Evolutionary conservation across 164 flowering plant genomes (phyloP).

Genomic region (Akebia trifoliata): DNA sequence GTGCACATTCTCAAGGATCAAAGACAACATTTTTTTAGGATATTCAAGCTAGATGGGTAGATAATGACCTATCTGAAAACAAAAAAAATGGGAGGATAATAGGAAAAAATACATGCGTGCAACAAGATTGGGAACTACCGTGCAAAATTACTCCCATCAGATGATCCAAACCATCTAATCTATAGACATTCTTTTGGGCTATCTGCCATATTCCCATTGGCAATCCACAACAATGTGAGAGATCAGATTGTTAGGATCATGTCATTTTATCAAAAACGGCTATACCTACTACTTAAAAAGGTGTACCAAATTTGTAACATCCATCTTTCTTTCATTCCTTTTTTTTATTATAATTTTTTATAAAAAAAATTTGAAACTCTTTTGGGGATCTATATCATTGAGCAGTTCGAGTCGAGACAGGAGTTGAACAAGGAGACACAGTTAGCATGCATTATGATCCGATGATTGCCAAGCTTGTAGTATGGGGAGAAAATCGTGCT

Average conservation of each 20-base stretch:
- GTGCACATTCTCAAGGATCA: slow-evolving; percentile 6
- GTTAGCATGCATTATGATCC: slow-evolving; percentile 99
- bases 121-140: background rate
- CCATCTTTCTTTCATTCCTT: no score
- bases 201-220: background rate
- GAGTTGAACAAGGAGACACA: slow-evolving; percentile 87
- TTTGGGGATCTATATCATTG: slow-evolving; percentile 8
- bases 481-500: slow-evolving; percentile 80
- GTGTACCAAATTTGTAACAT: no score
- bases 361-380: no score
- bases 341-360: no score
- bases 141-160: background rate
- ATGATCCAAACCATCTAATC: background rate
- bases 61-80: no score
- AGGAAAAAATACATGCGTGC: background rate
- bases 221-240: no score
- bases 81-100: background rate
- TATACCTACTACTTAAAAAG: no score
- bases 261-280: no score
- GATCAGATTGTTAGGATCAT: no score
- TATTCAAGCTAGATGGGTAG: background rate
- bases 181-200: background rate
- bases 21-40: background rate
- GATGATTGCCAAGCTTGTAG: slow-evolving; percentile 99
- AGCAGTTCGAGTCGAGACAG: slow-evolving; percentile 94